Evolutionary conservation across 768 basidiomycete species (phyloP).

Genomic region (Tephrocybe sp.): DNA sequence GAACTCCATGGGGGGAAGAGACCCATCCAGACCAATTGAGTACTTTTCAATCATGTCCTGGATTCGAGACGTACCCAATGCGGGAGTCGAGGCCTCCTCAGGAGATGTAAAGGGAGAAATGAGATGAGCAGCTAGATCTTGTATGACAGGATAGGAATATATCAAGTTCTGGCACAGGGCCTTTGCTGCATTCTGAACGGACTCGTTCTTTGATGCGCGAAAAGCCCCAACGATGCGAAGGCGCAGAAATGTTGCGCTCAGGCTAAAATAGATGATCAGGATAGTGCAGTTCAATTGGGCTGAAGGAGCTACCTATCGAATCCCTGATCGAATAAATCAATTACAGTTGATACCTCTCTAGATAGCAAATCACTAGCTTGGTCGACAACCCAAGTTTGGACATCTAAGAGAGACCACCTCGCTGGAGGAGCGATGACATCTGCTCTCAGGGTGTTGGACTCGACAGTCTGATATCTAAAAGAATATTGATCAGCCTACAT

Average conservation of each 20-base stretch:
- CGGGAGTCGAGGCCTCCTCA: neutral
- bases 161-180: constrained; percentile 36
- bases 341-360: too few relatives aligned
- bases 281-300: neutral
- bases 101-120: neutral
- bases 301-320: neutral
- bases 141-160: constrained; percentile 40
- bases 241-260: neutral
- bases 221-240: neutral
- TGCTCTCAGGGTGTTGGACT: neutral
- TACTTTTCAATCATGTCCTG: constrained; percentile 37
- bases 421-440: constrained; percentile 23
- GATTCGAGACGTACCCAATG: constrained; percentile 15
- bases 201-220: neutral
- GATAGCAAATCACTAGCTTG: constrained; percentile 31
- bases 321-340: neutral
- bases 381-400: constrained; percentile 25
- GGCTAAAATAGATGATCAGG: neutral
- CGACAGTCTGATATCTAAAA: neutral
- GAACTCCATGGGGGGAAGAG: neutral
- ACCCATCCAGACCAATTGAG: constrained; percentile 18
- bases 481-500: neutral
- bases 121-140: constrained; percentile 7
- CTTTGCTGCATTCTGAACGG: constrained; percentile 11
- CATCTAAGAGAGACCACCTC: constrained; percentile 19